These are phyloP conservation scores for Psidium guajava DNA, from an alignment of 345 rosid species.

Conservation along the genomic window DNA sequence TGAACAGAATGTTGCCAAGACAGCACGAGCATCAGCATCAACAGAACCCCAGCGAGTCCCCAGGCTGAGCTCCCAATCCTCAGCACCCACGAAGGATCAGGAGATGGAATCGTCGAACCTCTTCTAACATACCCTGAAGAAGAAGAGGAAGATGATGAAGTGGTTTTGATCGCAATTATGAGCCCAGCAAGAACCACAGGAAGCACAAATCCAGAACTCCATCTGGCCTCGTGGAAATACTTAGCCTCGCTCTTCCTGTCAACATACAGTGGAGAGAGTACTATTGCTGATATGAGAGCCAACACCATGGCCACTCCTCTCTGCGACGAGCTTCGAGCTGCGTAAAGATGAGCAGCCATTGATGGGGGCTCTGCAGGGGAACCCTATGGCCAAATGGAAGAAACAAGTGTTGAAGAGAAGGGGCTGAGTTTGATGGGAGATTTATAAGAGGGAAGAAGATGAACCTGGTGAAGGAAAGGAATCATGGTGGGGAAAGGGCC, in stretches of 20 bases:
- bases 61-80: constrained; percentile 50
- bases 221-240: constrained; percentile 12
- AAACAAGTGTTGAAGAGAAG: background rate
- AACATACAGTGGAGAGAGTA: constrained; percentile 35
- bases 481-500: constrained; percentile 18
- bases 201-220: constrained; percentile 41
- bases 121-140: background rate
- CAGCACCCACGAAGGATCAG: constrained; percentile 42
- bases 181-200: constrained; percentile 49
- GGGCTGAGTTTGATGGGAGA: background rate
- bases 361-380: background rate
- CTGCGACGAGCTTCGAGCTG: constrained; percentile 22
- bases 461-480: constrained; percentile 9
- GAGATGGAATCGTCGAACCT: constrained; percentile 13
- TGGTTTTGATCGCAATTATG: constrained; percentile 38
- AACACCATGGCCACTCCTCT: constrained; percentile 50
- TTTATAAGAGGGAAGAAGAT: constrained; percentile 11
- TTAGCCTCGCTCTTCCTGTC: constrained; percentile 7
- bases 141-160: constrained; percentile 12
- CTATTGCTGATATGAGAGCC: constrained; percentile 37
- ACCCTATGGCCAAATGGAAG: background rate
- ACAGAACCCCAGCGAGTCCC: constrained; percentile 48
- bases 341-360: constrained; percentile 18
- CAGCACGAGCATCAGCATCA: constrained; percentile 43
- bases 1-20: constrained; percentile 52